Conservation (phyloP, 768 basidiomycete genomes). For the Tylopilus intermedius region DNA sequence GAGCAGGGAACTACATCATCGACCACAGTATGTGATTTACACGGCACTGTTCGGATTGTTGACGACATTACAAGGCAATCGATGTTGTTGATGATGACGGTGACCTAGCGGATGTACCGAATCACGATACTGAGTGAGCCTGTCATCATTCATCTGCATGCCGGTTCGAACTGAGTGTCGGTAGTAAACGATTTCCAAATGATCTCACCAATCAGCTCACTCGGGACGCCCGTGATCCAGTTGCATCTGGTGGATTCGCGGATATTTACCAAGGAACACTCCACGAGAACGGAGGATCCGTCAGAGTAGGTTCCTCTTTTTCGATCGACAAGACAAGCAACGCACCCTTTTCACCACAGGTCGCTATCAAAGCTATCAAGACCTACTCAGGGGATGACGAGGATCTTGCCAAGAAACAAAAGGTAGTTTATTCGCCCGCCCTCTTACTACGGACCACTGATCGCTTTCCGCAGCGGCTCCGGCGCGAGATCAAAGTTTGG, state of each 20-base stretch:
- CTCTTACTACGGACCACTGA: not conserved
- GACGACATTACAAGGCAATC: not conserved
- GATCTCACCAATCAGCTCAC: too few relatives aligned
- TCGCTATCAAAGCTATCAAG: slow-evolving; percentile 1
- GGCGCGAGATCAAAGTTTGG: slow-evolving; percentile 18
- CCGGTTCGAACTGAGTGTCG: too few relatives aligned
- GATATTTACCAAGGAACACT: slow-evolving; percentile 3
- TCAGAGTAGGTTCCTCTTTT: not conserved
- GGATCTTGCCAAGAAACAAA: not conserved
- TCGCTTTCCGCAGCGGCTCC: not conserved
- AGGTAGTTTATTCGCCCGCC: not conserved
- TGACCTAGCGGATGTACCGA: not conserved
- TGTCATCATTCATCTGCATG: not conserved
- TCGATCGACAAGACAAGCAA: not conserved
- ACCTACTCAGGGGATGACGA: not conserved
- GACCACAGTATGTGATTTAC: not conserved
- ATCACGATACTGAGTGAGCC: not conserved
- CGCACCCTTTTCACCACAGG: not conserved
- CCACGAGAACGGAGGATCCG: not conserved
- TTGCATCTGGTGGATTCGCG: slow-evolving; percentile 5
- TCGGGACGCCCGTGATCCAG: not conserved
- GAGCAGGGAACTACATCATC: not conserved
- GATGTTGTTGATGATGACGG: not conserved
- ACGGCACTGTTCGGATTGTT: not conserved
- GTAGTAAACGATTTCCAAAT: too few relatives aligned